Percentiles rank a stretch among this genome's conserved stretches.
Conservation (phyloP, 208 protist species). For the Acanthamoeba royreba region DNA sequence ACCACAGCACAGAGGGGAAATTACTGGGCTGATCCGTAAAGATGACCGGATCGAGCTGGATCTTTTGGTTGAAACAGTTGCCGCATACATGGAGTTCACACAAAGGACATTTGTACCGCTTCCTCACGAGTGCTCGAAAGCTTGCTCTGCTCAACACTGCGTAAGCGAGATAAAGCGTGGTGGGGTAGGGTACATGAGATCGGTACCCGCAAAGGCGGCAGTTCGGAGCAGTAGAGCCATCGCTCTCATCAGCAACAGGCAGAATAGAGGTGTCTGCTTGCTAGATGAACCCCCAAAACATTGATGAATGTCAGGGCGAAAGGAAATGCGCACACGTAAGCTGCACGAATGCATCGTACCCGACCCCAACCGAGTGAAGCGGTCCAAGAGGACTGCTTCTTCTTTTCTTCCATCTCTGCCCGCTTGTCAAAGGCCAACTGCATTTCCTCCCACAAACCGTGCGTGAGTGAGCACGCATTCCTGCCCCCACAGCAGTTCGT, state of each 20-base stretch:
- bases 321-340: not conserved
- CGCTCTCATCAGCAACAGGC: not conserved
- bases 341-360: not conserved
- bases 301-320: too few species aligned
- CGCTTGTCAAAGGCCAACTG: conserved; percentile 8
- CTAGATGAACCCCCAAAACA: too few species aligned
- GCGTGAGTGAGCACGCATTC: not conserved
- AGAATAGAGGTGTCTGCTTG: not conserved
- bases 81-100: not conserved
- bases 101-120: not conserved
- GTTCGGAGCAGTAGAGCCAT: not conserved
- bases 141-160: not conserved
- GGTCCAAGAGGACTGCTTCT: not conserved
- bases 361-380: not conserved
- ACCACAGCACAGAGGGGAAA: too few species aligned
- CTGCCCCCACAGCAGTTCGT: too few species aligned
- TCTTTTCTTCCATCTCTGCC: not conserved
- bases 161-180: too few species aligned
- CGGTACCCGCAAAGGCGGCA: not conserved
- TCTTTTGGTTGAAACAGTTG: not conserved
- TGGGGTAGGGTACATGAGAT: too few species aligned
- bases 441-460: not conserved
- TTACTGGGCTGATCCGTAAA: not conserved
- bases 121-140: not conserved
- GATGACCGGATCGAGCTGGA: not conserved